Evolutionary conservation across 306 rosid genomes (phyloP).

Genomic region (Biancaea sappan): DNA sequence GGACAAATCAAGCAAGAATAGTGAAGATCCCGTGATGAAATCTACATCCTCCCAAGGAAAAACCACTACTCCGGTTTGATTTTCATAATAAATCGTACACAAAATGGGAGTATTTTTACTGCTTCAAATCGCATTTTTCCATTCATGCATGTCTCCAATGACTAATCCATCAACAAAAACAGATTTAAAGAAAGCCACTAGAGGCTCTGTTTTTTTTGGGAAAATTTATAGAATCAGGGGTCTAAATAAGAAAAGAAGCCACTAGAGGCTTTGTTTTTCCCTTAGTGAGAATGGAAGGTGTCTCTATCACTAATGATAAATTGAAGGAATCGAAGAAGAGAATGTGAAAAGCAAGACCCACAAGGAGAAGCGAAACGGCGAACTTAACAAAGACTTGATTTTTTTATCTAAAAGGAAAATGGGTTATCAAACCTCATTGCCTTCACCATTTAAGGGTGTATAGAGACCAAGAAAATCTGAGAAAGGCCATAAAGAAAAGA

Average conservation of each 20-base stretch:
- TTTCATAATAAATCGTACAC: background rate
- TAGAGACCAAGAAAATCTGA: slow-evolving; percentile 4
- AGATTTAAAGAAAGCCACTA: background rate
- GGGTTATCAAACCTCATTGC: slow-evolving; percentile 21
- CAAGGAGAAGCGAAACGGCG: slow-evolving; percentile 36
- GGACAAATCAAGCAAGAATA: too few species aligned
- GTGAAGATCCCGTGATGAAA: too few species aligned
- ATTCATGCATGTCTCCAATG: slow-evolving; percentile 6
- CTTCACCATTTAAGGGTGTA: slow-evolving; percentile 27
- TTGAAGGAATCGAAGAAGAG: slow-evolving; percentile 33
- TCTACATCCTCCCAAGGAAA: too few species aligned
- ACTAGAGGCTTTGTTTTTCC: background rate
- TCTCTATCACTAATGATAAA: slow-evolving; percentile 18
- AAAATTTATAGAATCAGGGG: slow-evolving; percentile 15
- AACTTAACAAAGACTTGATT: slow-evolving; percentile 30
- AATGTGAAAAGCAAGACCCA: slow-evolving; percentile 35
- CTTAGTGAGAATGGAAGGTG: background rate
- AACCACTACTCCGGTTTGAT: too few species aligned
- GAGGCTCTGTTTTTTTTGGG: background rate
- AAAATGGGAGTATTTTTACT: background rate
- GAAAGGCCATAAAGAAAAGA: too few species aligned
- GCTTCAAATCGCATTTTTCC: background rate
- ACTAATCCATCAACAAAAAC: background rate
- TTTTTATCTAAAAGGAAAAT: slow-evolving; percentile 12
- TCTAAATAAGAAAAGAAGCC: slow-evolving; percentile 3